phyloP scores from a whole-genome alignment of 129 eudicot genomes.

The Saussurea involucrata region DNA sequence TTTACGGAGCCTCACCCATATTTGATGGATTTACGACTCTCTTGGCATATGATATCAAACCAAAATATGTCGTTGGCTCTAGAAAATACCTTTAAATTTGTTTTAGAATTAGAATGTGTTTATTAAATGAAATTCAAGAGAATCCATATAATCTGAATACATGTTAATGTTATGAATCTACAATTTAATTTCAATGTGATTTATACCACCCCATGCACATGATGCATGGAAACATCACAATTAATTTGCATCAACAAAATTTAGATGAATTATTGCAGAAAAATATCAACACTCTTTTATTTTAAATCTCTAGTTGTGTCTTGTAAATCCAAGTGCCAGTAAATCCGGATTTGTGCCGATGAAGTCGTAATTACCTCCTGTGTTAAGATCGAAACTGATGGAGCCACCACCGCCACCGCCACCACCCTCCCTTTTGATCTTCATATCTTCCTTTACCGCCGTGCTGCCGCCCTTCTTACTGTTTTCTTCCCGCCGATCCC shows the following conservation, averaged over 20 bases:
- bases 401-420: slow-evolving; percentile 36
- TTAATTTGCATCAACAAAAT: slow-evolving; percentile 34
- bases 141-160: slow-evolving; percentile 23
- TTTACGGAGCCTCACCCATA: no score
- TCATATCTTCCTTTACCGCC: slow-evolving; percentile 33
- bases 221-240: slow-evolving; percentile 20
- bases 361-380: slow-evolving; percentile 69
- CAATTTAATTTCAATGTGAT: slow-evolving; percentile 20
- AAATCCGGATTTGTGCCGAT: slow-evolving; percentile 57
- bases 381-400: slow-evolving; percentile 65
- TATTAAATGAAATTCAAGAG: slow-evolving; percentile 20
- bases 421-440: slow-evolving; percentile 46
- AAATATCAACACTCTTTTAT: slow-evolving; percentile 10
- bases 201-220: slow-evolving; percentile 8
- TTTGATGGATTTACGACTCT: no score
- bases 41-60: no score
- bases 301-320: slow-evolving; percentile 36
- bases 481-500: slow-evolving; percentile 33
- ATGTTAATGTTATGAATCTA: slow-evolving; percentile 34
- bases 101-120: slow-evolving; percentile 1
- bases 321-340: slow-evolving; percentile 43
- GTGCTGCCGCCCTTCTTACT: slow-evolving; percentile 18
- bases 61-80: neutral
- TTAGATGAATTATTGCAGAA: slow-evolving; percentile 37
- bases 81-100: neutral